Conservation (phyloP, 495 filamentous ascomycete genomes). For the Penicillium soppii region DNA sequence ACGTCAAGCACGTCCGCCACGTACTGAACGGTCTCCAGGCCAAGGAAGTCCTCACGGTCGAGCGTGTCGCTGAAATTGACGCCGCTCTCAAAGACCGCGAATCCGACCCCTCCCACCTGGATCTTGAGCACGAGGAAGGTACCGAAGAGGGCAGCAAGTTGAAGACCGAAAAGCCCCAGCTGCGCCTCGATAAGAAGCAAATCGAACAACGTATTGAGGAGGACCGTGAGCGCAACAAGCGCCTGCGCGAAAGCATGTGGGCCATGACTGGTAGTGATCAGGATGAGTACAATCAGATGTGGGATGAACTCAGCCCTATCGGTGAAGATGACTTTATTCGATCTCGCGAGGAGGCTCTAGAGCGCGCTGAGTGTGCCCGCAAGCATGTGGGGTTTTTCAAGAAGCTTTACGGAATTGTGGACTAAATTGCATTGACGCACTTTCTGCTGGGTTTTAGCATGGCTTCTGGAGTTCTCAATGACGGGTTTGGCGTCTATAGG, state of each 20-base stretch:
- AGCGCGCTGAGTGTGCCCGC: constrained; percentile 36
- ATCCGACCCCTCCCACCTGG: constrained; percentile 40
- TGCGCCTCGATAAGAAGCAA: constrained; percentile 74
- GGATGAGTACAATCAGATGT: constrained; percentile 67
- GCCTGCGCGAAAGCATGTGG: constrained; percentile 87
- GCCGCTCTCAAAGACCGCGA: constrained; percentile 76
- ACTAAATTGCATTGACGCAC: not conserved
- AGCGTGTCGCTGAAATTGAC: constrained; percentile 75
- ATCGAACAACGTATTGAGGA: constrained; percentile 97
- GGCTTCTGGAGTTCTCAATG: not conserved
- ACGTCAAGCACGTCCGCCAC: constrained; percentile 86
- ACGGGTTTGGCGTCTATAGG: not conserved
- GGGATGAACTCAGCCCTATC: constrained; percentile 77
- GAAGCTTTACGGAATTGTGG: not conserved
- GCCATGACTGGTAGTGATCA: constrained; percentile 60
- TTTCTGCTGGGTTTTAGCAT: not conserved
- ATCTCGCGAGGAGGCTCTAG: constrained; percentile 69
- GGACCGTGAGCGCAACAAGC: constrained; percentile 91
- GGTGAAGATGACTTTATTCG: constrained; percentile 79
- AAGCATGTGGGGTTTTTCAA: constrained; percentile 7
- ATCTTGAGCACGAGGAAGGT: constrained; percentile 36
- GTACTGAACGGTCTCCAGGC: constrained; percentile 68
- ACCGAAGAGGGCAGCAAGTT: constrained; percentile 23
- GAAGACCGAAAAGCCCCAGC: constrained; percentile 34
- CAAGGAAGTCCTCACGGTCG: constrained; percentile 64